Evolutionary conservation across 352 stramenopile genomes (phyloP).

Genomic region (Phytophthora colocasiae): DNA sequence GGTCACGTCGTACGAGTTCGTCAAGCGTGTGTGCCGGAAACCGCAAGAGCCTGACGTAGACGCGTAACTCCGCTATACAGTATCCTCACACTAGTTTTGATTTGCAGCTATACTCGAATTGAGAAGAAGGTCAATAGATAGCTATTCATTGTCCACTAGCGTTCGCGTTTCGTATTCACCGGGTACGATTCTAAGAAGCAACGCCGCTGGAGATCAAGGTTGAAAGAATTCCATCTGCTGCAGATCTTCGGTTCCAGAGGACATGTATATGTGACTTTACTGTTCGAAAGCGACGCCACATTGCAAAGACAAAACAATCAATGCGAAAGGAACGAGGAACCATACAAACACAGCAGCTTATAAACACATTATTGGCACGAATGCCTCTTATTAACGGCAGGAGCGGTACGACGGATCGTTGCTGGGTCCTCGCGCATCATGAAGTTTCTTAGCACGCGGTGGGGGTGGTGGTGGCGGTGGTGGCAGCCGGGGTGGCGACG

Average conservation of each 20-base stretch:
- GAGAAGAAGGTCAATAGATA: conserved; percentile 7
- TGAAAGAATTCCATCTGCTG: no score
- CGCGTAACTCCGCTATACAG: conserved; percentile 23
- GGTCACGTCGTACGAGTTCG: conserved; percentile 91
- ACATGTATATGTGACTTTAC: neutral
- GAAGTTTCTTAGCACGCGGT: conserved; percentile 31
- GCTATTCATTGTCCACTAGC: conserved; percentile 3
- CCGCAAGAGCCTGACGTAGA: conserved; percentile 38
- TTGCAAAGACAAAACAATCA: no score
- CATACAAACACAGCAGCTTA: conserved; percentile 2
- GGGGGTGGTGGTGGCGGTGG: conserved; percentile 19
- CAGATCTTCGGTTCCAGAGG: no score
- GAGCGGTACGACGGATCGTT: conserved; percentile 28
- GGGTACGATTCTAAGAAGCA: no score
- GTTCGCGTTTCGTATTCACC: no score
- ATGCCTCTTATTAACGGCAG: conserved; percentile 33
- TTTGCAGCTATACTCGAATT: conserved; percentile 1
- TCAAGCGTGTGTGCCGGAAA: conserved; percentile 88
- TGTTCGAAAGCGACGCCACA: neutral
- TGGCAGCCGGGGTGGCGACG: conserved; percentile 9
- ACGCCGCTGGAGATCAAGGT: no score
- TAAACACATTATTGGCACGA: conserved; percentile 27
- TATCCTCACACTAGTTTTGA: conserved; percentile 22
- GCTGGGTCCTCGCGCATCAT: conserved; percentile 18
- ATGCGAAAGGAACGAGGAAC: neutral